Base-by-base conservation (phyloP, 2,329 filamentous ascomycete genomes). In the Alternaria sp. region DNA sequence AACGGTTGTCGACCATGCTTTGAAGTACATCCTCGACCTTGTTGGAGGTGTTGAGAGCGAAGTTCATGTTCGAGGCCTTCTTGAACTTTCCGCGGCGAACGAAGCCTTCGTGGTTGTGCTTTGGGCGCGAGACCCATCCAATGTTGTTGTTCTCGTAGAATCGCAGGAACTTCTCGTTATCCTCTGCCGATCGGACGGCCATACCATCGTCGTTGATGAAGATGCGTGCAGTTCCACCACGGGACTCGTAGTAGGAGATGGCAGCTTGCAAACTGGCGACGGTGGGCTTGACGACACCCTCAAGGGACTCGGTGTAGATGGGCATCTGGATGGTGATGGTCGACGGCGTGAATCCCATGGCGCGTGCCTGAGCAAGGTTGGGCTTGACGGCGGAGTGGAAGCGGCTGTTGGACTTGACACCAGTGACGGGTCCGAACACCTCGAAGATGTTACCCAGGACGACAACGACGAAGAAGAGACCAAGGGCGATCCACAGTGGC, bases 231-330 rank as follows among this genome's bases (percentile, higher is more conserved):
- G 87, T 86, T n/a, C 88, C 88, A 20, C 88, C 88, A 63, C 80
- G 76, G 67, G 83, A 82, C 64, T 84, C 82, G 67, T 84, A 84
- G 21, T 82, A 81, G 10, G 82, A 83, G 33, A 84, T 84, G 37
- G 82, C 81, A 73, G 92, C 90, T 81, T 93, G 92, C 79, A 93
- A 86, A 11, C 90, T 93, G 75, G 88, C 88, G 71, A 94, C 87
- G 0, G 91, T 94, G 4, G 91, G 91, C 23, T 85, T 86, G 74
- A 94, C 92, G 77, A 96, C 92, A 66, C 84, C 88, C 46, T 83
- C 82, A 7, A 96, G 84, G 63, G 92, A 92, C 78, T 95, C 92
- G 77, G 94, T 96, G 84, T 96, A 96, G 1, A 96, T 92, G 11
- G 92, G 92, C 76, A 92, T 93, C 74, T 96, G 92, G 50, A 96